Base-by-base conservation (phyloP, 2,329 filamentous ascomycete species). In the Paecilomyces fulvus region DNA sequence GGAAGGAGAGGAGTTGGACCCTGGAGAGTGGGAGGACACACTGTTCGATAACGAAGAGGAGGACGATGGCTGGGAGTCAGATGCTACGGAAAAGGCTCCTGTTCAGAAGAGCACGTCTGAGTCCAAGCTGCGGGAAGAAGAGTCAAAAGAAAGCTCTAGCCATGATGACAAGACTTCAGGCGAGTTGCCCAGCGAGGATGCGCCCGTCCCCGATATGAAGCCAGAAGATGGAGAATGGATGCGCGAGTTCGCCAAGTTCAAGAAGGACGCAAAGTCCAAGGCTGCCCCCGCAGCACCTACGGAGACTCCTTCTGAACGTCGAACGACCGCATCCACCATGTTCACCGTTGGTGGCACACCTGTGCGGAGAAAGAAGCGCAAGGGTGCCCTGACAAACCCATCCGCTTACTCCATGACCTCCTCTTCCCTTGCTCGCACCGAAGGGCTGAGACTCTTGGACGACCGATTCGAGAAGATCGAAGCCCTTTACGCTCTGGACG, bases 371-470 rank as follows among this genome's bases (percentile, higher is more conserved):
- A 97, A 97, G 85, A 96, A 96, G 83, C 85, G 92, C 68, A 97
- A 96, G 79, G 92, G 92, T 50, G 92, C 94, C 2, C 76, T 95
- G 71, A 97, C 92, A 3, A 90, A 88, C 61, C 87, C 89, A 0
- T 94, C 91, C 0, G 85, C 83, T 57, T 95, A 94, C 74, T 94
- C 89, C 54, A 96, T 96, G 92, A 91, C 89, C 0, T 95, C 89
- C 0, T 95, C 91, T 0, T 88, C 90, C 0, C 79, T 96, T 17
- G 86, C 90, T 53, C 85, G 94, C 55, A 99, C 92, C 1, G 92
- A 96, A 66, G 90, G 91, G 48, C 82, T 95, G 58, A 86, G 85
- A 0, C 81, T 95, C 0, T 79, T 99, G 6, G 95, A 99, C 70
- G 88, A 88, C 51, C 84, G 94, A 25, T 99, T 97, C 70, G 94